Conservation (phyloP, 1,284 basidiomycete species). For the Xerocomus amazonicus region DNA sequence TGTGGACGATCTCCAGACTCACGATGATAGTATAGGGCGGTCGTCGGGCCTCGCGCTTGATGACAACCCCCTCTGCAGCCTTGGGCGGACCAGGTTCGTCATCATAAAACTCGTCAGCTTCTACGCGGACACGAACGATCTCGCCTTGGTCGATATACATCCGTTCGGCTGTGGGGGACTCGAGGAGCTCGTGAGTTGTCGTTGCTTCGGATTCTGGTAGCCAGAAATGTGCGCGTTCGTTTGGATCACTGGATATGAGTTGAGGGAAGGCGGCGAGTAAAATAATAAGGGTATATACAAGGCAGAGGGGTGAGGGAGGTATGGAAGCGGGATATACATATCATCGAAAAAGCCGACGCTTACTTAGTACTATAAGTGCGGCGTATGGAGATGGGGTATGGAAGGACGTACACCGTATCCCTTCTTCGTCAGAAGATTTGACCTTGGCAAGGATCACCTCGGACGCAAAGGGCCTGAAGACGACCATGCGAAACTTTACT, state of each 20-base stretch:
- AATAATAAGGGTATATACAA: conserved; percentile 51
- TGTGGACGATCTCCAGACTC: conserved; percentile 24
- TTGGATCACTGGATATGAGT: conserved; percentile 57
- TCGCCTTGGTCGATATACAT: conserved; percentile 88
- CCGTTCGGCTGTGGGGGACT: conserved; percentile 63
- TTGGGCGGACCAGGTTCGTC: conserved; percentile 86
- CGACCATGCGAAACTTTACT: conserved; percentile 89
- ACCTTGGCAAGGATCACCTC: conserved; percentile 91
- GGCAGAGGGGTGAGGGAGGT: conserved; percentile 71
- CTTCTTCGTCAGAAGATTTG: conserved; percentile 77
- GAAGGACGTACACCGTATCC: conserved; percentile 67
- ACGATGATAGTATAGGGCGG: conserved; percentile 78
- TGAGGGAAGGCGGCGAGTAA: background rate
- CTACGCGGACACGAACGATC: conserved; percentile 83
- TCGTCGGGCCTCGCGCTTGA: conserved; percentile 49
- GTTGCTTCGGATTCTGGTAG: conserved; percentile 57
- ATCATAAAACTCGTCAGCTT: conserved; percentile 87
- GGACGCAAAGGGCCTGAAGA: conserved; percentile 89
- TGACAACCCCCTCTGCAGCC: conserved; percentile 62
- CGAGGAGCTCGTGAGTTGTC: conserved; percentile 61
- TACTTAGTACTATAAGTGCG: conserved; percentile 45
- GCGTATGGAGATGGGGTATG: background rate
- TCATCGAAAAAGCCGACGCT: conserved; percentile 94
- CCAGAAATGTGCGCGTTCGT: conserved; percentile 83
- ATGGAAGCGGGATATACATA: conserved; percentile 75